Evolutionary conservation across 352 stramenopile species (phyloP), one percentile per base, ranked within the genome.

Genomic region (Blastocystis hominis): DNA sequence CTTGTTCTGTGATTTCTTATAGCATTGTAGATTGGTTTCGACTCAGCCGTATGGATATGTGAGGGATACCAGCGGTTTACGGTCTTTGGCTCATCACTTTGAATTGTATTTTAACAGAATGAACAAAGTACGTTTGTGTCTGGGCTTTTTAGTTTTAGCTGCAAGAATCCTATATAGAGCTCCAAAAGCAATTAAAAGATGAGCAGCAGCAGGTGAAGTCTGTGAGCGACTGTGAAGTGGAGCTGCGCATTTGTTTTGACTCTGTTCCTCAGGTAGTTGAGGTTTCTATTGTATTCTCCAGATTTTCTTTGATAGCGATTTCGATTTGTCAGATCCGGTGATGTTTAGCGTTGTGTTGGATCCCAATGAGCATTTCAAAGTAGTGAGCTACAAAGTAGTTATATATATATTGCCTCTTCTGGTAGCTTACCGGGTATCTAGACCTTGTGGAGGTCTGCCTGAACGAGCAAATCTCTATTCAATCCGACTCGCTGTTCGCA

Each of bases 51-150:
- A 78, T 78, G 68, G 68, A 62, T 40, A 55, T 56, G 68, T 78
- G 7, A 34, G 68, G 1, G 68, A 78, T 61, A 78, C 68, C 6
- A 78, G 42, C 50, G 42, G 68, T 44, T 61, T 78, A 42, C 68
- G 68, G 13, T 78, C 68, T 1, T 24, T 78, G 17, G 68, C 68
- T 20, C 42, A 78, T 56, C 68, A 78, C 36, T 78, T 78, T 38
- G 30, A 78, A 56, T 61, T 78, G 40, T 78, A 78, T 56, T 78
- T 78, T 44, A 78, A 61, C 38, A 44, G 68, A 62, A 78, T 78
- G 68, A 78, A 78, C 68, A 56, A 56, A 17, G 68, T 78, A 15
- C 24, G 15, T 30, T 5, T 17, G 10, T 78, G 47, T 36, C 10
- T 2, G 20, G 5, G 34, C 17, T 56, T 20, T 38, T 78, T n/a